Evolutionary conservation across 176 grass and related monocot species (phyloP).

Genomic region (Oryza australiensis): DNA sequence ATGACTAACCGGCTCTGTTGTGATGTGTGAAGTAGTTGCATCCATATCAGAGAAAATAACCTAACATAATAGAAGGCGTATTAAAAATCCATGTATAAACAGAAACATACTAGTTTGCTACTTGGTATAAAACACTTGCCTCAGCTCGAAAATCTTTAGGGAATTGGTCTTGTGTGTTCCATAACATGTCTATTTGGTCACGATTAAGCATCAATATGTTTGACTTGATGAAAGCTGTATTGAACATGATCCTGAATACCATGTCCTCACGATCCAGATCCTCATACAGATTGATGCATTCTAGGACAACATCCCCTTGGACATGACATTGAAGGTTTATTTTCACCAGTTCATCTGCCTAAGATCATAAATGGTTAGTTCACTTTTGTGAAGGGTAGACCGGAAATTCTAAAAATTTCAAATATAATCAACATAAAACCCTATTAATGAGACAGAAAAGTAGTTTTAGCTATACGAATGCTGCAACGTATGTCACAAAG

Average conservation of each 20-base stretch:
- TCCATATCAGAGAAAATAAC: constrained; percentile 93
- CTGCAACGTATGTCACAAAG: not conserved
- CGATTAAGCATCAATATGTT: constrained; percentile 83
- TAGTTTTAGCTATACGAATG: constrained; percentile 19
- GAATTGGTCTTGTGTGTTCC: constrained; percentile 68
- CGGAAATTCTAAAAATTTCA: constrained; percentile 29
- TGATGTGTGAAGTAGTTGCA: constrained; percentile 56
- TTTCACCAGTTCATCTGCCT: constrained; percentile 85
- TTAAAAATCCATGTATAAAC: constrained; percentile 36
- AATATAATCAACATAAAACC: constrained; percentile 12
- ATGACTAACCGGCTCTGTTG: constrained; percentile 53
- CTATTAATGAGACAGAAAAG: not conserved
- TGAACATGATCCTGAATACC: constrained; percentile 85
- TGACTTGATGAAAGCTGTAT: constrained; percentile 85
- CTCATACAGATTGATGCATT: constrained; percentile 75
- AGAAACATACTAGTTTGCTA: constrained; percentile 33
- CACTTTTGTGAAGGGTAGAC: not conserved
- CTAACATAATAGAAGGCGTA: constrained; percentile 55
- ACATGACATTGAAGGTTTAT: constrained; percentile 85
- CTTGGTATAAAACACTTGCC: constrained; percentile 53
- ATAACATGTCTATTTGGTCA: constrained; percentile 79
- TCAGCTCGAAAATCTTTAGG: constrained; percentile 77
- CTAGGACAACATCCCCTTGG: constrained; percentile 91
- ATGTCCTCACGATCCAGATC: constrained; percentile 77
- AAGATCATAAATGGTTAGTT: constrained; percentile 42